Percentiles rank a stretch among this genome's conserved stretches.
Evolutionary conservation across 306 rosid species (phyloP).

Genomic region (Cyclanthera cordifolia): DNA sequence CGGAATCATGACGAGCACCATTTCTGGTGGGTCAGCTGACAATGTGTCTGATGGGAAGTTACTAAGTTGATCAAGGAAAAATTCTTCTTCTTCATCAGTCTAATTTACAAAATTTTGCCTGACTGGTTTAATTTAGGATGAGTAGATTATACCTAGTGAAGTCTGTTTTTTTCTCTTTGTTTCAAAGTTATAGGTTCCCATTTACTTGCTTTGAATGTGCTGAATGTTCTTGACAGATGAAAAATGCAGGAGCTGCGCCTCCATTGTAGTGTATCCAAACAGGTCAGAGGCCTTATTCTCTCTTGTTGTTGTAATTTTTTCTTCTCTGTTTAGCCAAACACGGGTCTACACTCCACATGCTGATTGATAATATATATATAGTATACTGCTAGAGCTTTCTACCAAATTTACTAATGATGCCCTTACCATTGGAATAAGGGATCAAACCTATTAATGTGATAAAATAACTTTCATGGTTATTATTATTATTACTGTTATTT

Average conservation of each 20-base stretch:
- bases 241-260: not conserved
- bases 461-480: no score
- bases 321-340: not conserved
- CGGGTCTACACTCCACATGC: not conserved
- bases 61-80: constrained; percentile 15
- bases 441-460: no score
- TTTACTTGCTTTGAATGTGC: constrained; percentile 6
- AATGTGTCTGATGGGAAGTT: constrained; percentile 19
- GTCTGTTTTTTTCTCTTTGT: constrained; percentile 7
- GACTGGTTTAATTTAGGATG: constrained; percentile 9
- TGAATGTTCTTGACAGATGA: not conserved
- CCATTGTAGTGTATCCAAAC: not conserved
- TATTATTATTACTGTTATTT: no score
- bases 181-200: not conserved
- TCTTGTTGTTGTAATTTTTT: not conserved
- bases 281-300: constrained; percentile 10
- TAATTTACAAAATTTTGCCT: constrained; percentile 4
- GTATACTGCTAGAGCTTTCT: not conserved
- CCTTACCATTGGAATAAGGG: not conserved
- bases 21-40: constrained; percentile 15
- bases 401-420: not conserved
- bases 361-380: not conserved
- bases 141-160: constrained; percentile 5
- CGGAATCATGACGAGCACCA: constrained; percentile 2
- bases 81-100: not conserved